Conservation (phyloP, 345 rosid species). For the Aquilaria sinensis region DNA sequence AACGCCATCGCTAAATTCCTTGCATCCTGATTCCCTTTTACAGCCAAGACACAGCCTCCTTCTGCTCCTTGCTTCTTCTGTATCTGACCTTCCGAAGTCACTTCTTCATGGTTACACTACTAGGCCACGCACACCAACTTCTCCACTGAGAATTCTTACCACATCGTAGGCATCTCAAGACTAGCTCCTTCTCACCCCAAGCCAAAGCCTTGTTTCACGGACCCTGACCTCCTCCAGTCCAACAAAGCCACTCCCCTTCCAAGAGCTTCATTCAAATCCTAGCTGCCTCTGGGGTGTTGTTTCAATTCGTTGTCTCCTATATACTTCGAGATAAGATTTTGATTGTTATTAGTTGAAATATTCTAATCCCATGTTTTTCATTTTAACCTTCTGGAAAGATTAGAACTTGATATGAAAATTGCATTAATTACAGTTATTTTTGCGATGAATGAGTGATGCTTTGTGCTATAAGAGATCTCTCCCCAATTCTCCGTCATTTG, state of each 20-base stretch:
- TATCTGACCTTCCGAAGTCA: conserved; percentile 25
- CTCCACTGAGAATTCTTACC: conserved; percentile 59
- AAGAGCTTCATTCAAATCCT: conserved; percentile 72
- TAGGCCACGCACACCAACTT: conserved; percentile 42
- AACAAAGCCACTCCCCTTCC: conserved; percentile 30
- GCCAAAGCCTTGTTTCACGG: conserved; percentile 81
- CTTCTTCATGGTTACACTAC: conserved; percentile 40
- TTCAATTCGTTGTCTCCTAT: background rate
- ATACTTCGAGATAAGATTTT: background rate
- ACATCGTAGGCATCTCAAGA: conserved; percentile 58
- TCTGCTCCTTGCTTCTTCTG: background rate
- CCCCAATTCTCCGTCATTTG: no score
- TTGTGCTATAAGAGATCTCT: background rate
- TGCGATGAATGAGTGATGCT: background rate
- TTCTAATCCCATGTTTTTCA: no score
- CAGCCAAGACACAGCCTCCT: conserved; percentile 8
- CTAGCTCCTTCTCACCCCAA: conserved; percentile 62
- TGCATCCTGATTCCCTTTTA: conserved; percentile 15
- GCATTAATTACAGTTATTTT: no score
- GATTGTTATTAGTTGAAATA: background rate
- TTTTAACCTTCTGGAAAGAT: no score
- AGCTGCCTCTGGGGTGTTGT: conserved; percentile 81
- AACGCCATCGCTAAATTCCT: conserved; percentile 21
- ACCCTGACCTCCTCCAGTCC: conserved; percentile 65
- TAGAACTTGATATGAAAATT: no score